A percentile compares a stretch with the other conserved stretches of the same genome.
Evolutionary conservation across 352 stramenopile genomes (phyloP).

Genomic region (Globisporangium carolinianum): DNA sequence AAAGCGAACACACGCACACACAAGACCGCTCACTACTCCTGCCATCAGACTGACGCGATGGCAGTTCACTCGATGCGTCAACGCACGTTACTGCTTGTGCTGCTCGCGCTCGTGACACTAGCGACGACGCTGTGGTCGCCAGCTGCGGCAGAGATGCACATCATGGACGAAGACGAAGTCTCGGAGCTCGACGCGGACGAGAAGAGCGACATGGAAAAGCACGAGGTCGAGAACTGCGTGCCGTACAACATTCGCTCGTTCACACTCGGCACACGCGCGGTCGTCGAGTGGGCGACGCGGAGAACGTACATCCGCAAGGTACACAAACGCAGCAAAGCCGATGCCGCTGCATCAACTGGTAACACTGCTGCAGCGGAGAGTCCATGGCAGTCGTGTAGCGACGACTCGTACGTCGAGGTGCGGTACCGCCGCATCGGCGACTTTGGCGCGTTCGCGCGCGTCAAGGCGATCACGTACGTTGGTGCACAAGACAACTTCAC

Average conservation of each 20-base stretch:
- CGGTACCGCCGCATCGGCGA: constrained; percentile 39
- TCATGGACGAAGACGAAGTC: constrained; percentile 29
- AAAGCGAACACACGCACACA: too few relatives aligned
- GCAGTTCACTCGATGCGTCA: too few relatives aligned
- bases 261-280: constrained; percentile 34
- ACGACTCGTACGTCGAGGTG: constrained; percentile 53
- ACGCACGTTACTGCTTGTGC: too few relatives aligned
- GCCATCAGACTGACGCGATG: too few relatives aligned
- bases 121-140: too few relatives aligned
- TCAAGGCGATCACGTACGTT: constrained; percentile 51
- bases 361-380: constrained; percentile 18
- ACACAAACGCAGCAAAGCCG: constrained; percentile 28
- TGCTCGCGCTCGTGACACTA: too few relatives aligned
- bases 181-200: constrained; percentile 37
- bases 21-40: too few relatives aligned
- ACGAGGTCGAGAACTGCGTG: constrained; percentile 81
- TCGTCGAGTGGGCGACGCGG: constrained; percentile 68
- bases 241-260: constrained; percentile 75
- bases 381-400: constrained; percentile 64
- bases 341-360: constrained; percentile 2
- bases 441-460: constrained; percentile 23
- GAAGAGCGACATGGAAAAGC: constrained; percentile 64
- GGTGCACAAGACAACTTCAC: constrained; percentile 47
- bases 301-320: constrained; percentile 71
- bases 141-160: constrained; percentile 18